Conservation (phyloP, 2,329 filamentous ascomycete genomes). For the Oidium heveae region DNA sequence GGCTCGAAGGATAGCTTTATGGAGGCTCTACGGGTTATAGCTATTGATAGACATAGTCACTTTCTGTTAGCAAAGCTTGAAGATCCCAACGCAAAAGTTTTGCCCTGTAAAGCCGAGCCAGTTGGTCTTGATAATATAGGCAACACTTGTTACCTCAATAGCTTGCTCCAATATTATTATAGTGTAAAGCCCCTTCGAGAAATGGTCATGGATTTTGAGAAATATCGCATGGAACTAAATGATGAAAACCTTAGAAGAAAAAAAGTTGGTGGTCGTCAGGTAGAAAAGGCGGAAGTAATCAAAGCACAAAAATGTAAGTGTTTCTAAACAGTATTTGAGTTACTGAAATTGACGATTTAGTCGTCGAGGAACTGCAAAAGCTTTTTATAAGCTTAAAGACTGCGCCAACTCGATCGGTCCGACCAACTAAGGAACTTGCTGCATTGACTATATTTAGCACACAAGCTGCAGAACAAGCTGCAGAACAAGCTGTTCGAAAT, state of each 20-base stretch:
- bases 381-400: slow-evolving; percentile 49
- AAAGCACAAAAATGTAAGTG: slow-evolving; percentile 49
- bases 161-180: slow-evolving; percentile 84
- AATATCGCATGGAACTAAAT: slow-evolving; percentile 40
- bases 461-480: slow-evolving; percentile 21
- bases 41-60: slow-evolving; percentile 11
- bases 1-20: slow-evolving; percentile 12
- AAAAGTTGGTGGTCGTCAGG: slow-evolving; percentile 47
- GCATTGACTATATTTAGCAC: slow-evolving; percentile 48
- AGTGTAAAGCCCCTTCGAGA: slow-evolving; percentile 62
- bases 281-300: slow-evolving; percentile 31
- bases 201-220: slow-evolving; percentile 52
- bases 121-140: slow-evolving; percentile 82
- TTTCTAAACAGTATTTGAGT: background rate
- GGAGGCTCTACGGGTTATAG: slow-evolving; percentile 13
- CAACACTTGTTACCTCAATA: slow-evolving; percentile 96
- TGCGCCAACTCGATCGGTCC: slow-evolving; percentile 34
- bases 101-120: slow-evolving; percentile 27
- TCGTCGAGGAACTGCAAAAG: slow-evolving; percentile 44
- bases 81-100: slow-evolving; percentile 13
- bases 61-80: slow-evolving; percentile 14
- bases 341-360: slow-evolving; percentile 18
- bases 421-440: slow-evolving; percentile 52
- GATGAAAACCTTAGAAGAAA: slow-evolving; percentile 38
- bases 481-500: slow-evolving; percentile 22